Evolutionary conservation across 495 filamentous ascomycete species (phyloP).

Genomic region (Hypoxylon fragiforme): DNA sequence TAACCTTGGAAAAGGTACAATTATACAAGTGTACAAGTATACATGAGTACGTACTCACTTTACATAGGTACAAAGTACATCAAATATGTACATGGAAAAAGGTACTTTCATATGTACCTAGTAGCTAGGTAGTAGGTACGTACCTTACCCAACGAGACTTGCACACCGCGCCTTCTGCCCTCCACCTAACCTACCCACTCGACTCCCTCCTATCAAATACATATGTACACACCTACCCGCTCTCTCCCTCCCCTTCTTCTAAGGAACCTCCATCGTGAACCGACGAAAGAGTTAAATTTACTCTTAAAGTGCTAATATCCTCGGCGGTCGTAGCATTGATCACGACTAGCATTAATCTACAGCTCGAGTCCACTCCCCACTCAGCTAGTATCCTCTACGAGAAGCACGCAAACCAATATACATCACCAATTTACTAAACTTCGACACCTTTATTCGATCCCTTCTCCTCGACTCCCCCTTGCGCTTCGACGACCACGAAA

Average conservation of each 20-base stretch:
- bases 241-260: conserved; percentile 14
- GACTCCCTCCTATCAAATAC: conserved; percentile 40
- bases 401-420: conserved; percentile 22
- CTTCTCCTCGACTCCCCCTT: conserved; percentile 6
- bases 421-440: conserved; percentile 8
- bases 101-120: conserved; percentile 13
- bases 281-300: conserved; percentile 21
- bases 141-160: conserved; percentile 30
- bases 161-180: conserved; percentile 39
- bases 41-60: conserved; percentile 15
- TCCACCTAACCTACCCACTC: conserved; percentile 32
- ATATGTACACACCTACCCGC: conserved; percentile 38
- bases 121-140: conserved; percentile 17
- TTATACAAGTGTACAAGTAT: conserved; percentile 15
- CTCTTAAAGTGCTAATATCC: conserved; percentile 25
- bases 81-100: neutral
- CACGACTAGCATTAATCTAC: conserved; percentile 29
- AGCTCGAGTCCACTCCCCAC: conserved; percentile 7
- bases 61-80: conserved; percentile 17
- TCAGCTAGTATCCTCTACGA: conserved; percentile 16
- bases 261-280: conserved; percentile 27
- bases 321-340: conserved; percentile 28
- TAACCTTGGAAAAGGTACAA: neutral
- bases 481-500: conserved; percentile 6
- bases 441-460: conserved; percentile 6